phyloP scores from a whole-genome alignment of 1,284 basidiomycete species.

The Tilletia indica region DNA sequence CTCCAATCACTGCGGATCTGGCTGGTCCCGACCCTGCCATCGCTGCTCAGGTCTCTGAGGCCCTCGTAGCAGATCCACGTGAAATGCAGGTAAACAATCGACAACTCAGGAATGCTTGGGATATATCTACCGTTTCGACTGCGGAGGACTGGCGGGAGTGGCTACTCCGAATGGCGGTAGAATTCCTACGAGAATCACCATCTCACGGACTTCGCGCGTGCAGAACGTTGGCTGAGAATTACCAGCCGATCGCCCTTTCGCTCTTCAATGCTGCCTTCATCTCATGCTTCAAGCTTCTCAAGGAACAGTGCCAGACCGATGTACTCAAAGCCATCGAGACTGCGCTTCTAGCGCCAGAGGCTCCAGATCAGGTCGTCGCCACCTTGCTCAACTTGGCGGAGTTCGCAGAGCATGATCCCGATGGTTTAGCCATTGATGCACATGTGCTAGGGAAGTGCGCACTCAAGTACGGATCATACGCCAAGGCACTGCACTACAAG shows the following conservation, averaged over 20 bases:
- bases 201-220: conserved; percentile 95
- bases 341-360: conserved; percentile 74
- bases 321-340: conserved; percentile 84
- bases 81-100: conserved; percentile 96
- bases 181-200: conserved; percentile 97
- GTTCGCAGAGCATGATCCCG: conserved; percentile 99
- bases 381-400: conserved; percentile 90
- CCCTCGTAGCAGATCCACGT: conserved; percentile 60
- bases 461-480: conserved; percentile 89
- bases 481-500: conserved; percentile 98
- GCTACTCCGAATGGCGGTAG: conserved; percentile 88
- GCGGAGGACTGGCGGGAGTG: conserved; percentile 91
- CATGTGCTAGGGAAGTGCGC: conserved; percentile 87
- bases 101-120: conserved; percentile 96
- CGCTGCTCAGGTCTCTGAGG: conserved; percentile 54
- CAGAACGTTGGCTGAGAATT: conserved; percentile 86
- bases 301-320: conserved; percentile 63
- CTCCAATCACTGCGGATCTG: conserved; percentile 72
- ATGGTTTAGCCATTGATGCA: conserved; percentile 88
- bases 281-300: conserved; percentile 96
- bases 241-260: conserved; percentile 86
- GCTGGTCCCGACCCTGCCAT: conserved; percentile 28
- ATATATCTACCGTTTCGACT: conserved; percentile 75
- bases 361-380: conserved; percentile 84
- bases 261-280: conserved; percentile 98